Evolutionary conservation across 495 filamentous ascomycete species (phyloP).

Genomic region (Sphaerosporella brunnea): DNA sequence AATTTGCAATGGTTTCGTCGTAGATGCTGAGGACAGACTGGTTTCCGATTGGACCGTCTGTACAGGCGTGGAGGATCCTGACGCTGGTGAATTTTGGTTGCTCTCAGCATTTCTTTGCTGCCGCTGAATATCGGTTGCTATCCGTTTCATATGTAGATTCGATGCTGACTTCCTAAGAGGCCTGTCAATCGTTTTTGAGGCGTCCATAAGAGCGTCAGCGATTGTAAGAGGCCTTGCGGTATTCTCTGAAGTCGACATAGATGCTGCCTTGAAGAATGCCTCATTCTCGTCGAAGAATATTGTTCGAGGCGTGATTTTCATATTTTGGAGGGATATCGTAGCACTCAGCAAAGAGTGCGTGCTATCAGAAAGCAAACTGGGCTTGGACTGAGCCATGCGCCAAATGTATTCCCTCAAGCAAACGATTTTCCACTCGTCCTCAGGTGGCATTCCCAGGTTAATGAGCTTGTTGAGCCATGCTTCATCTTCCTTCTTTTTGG

Average conservation of each 20-base stretch:
- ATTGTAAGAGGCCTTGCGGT: conserved; percentile 52
- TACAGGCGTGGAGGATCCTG: conserved; percentile 16
- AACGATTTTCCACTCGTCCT: conserved; percentile 83
- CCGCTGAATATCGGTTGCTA: conserved; percentile 2
- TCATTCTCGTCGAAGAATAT: conserved; percentile 73
- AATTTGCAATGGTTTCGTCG: conserved; percentile 15
- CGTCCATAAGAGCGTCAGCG: conserved; percentile 77
- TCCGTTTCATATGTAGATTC: conserved; percentile 11
- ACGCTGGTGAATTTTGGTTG: conserved; percentile 8
- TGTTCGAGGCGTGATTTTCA: conserved; percentile 64
- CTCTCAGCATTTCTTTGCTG: conserved; percentile 3
- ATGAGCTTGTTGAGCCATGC: conserved; percentile 75
- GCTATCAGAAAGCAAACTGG: conserved; percentile 34
- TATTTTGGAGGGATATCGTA: conserved; percentile 49
- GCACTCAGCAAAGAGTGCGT: conserved; percentile 40
- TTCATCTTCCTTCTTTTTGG: conserved; percentile 40
- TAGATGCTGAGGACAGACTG: neutral
- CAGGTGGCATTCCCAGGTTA: conserved; percentile 60
- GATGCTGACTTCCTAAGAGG: conserved; percentile 37
- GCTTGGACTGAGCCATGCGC: conserved; percentile 56
- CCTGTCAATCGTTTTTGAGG: conserved; percentile 72
- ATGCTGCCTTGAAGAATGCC: conserved; percentile 18
- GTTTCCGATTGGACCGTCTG: conserved; percentile 1
- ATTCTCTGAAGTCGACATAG: conserved; percentile 14
- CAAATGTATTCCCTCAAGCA: conserved; percentile 81